phyloP scores from a whole-genome alignment of 2,329 filamentous ascomycete species.

The Penicillium psychrosexuale region DNA sequence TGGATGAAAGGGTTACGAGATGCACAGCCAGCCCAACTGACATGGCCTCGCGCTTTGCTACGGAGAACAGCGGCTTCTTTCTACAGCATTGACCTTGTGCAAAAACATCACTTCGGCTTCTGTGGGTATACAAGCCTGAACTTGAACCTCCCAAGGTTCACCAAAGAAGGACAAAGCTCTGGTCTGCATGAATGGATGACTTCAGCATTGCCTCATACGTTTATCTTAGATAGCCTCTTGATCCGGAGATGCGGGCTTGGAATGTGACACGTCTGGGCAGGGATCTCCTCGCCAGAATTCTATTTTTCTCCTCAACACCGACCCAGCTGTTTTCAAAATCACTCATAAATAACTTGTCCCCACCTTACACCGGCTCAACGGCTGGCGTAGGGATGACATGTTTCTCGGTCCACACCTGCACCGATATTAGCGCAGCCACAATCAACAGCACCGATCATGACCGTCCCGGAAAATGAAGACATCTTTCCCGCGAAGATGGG shows the following conservation, averaged over 20 bases:
- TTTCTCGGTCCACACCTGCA: not conserved
- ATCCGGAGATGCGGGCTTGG: not conserved
- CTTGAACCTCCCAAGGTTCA: not conserved
- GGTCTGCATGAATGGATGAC: conserved; percentile 7
- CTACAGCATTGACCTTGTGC: not conserved
- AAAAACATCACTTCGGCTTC: not conserved
- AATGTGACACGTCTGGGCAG: conserved; percentile 7
- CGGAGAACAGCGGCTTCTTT: not conserved
- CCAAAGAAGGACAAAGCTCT: not conserved
- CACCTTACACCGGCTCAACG: not conserved
- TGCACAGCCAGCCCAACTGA: not conserved
- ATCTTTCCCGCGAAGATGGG: conserved; percentile 24
- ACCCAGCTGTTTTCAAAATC: not conserved
- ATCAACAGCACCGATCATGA: conserved; percentile 1
- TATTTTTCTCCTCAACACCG: not conserved
- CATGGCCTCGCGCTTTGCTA: not conserved
- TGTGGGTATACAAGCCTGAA: not conserved
- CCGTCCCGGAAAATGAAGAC: conserved; percentile 5
- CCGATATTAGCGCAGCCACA: not conserved
- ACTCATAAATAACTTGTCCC: not conserved
- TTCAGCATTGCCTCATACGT: conserved; percentile 8
- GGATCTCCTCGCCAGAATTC: not conserved
- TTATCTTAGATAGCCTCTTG: not conserved
- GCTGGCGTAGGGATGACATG: not conserved
- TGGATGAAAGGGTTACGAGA: not conserved